Base-by-base conservation (phyloP, 2,329 filamentous ascomycete species). In the Hypoxylon sp. region DNA sequence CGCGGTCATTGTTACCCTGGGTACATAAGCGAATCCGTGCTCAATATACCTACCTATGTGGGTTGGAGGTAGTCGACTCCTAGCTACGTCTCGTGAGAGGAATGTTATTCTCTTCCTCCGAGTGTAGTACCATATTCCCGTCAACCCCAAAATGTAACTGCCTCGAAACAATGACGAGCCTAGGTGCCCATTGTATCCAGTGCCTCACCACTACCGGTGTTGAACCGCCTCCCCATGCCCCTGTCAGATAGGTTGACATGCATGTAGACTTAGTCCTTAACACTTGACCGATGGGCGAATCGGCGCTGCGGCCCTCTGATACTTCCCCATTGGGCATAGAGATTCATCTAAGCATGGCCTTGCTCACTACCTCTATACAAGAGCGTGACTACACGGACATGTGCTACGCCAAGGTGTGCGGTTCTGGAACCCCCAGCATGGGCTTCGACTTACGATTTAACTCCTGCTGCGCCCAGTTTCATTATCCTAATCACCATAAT, bases 91-190 rank as follows among this genome's bases (percentile, higher is more conserved):
- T 67, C 54, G 56, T 62, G 42, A 42, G 57, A 62, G 52, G 37
- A 56, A 35, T 42, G 19, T 50, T 60, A 17, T 58, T 27, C 35
- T 64, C 46, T 63, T 35, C 54, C 58, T 62, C 54, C 55, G 58
- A 60, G 55, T 11, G 51, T 50, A 50, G 52, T 51, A 52, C 62
- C 10, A 57, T 63, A 65, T 56, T 60, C 52, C 44, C 57, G n/a
- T 46, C 59, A n/a, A 19, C 68, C 60, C 62, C 62, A 66, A 67
- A 67, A 67, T 70, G 64, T 62, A 62, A 68, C 64, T 62, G 32
- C 10, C 47, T 58, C 57, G 15, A 27, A 56, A 63, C 27, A 47
- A 51, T 53, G 47, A 48, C 58, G 46, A 52, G 58, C 35, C 48
- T 55, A 29, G 37, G 24, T 52, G 53, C 35, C 54, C 39, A 44